Conservation (phyloP, 345 rosid species). For the Chamaenerion angustifolium region DNA sequence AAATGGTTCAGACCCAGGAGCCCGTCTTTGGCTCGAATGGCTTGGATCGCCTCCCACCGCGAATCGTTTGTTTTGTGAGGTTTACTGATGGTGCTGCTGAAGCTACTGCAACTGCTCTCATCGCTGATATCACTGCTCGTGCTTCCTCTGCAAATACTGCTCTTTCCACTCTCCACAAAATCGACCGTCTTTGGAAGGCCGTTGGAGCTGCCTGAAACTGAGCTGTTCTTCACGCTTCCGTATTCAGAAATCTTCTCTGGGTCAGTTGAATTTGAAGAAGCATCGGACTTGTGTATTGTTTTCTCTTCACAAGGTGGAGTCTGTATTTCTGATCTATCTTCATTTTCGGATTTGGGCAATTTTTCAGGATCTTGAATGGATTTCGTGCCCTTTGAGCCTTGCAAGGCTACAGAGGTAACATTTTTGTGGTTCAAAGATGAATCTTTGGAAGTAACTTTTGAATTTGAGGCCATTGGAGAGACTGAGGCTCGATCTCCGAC, state of each 20-base stretch:
- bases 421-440: too few relatives aligned
- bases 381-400: background rate
- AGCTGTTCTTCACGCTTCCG: slow-evolving; percentile 64
- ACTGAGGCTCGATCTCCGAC: too few relatives aligned
- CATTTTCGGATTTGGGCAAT: too few relatives aligned
- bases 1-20: slow-evolving; percentile 67
- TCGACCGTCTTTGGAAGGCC: slow-evolving; percentile 37
- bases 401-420: background rate
- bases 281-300: too few relatives aligned
- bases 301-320: too few relatives aligned
- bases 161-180: slow-evolving; percentile 74
- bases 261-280: slow-evolving; percentile 19
- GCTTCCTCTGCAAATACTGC: slow-evolving; percentile 85
- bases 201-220: slow-evolving; percentile 67
- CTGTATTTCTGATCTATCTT: too few relatives aligned
- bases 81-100: slow-evolving; percentile 66
- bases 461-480: too few relatives aligned
- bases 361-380: too few relatives aligned
- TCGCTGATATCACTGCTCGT: slow-evolving; percentile 82
- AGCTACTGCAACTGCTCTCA: slow-evolving; percentile 88
- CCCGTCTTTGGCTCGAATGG: slow-evolving; percentile 56
- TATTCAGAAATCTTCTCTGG: slow-evolving; percentile 51
- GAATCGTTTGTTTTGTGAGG: slow-evolving; percentile 83
- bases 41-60: slow-evolving; percentile 95
- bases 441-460: too few relatives aligned